These are phyloP conservation scores for Trichoderma reesei DNA, from an alignment of 495 filamentous ascomycete genomes.

Conservation along the genomic window DNA sequence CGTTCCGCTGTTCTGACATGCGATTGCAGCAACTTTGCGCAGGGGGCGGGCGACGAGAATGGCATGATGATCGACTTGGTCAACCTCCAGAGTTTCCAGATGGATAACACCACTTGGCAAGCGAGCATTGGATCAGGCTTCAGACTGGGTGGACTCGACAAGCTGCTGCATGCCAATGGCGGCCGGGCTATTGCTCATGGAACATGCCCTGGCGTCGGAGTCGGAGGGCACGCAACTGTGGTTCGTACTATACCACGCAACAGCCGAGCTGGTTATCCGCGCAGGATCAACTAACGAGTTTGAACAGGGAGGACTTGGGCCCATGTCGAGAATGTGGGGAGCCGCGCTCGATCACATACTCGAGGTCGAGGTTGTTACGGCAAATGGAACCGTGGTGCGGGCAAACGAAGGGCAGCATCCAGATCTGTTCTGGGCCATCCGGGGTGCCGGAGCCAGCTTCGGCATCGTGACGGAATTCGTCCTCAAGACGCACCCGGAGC, in stretches of 20 bases:
- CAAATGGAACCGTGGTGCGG: slow-evolving; percentile 45
- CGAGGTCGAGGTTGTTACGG: slow-evolving; percentile 51
- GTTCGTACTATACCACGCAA: slow-evolving; percentile 18
- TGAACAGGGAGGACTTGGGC: slow-evolving; percentile 39
- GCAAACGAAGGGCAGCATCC: slow-evolving; percentile 40
- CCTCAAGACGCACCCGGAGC: slow-evolving; percentile 48
- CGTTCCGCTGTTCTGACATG: not conserved
- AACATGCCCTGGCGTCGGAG: slow-evolving; percentile 52
- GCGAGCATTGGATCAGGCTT: slow-evolving; percentile 60
- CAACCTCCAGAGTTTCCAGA: slow-evolving; percentile 41
- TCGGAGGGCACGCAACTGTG: slow-evolving; percentile 62
- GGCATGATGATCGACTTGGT: slow-evolving; percentile 49
- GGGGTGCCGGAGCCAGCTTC: slow-evolving; percentile 52
- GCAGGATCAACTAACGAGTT: not conserved
- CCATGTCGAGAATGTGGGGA: slow-evolving; percentile 49
- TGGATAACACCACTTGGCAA: slow-evolving; percentile 45
- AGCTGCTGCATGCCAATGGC: slow-evolving; percentile 48
- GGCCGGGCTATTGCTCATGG: slow-evolving; percentile 59
- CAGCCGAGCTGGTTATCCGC: too few species aligned
- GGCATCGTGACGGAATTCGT: slow-evolving; percentile 58
- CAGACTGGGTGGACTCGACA: slow-evolving; percentile 49
- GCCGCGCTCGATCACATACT: slow-evolving; percentile 41
- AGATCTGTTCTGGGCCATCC: slow-evolving; percentile 52
- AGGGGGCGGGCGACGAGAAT: slow-evolving; percentile 42
- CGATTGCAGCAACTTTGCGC: slow-evolving; percentile 21